These are phyloP conservation scores for Pichia sp. DNA, from an alignment of 1,139 yeast species.

Conservation along the genomic window DNA sequence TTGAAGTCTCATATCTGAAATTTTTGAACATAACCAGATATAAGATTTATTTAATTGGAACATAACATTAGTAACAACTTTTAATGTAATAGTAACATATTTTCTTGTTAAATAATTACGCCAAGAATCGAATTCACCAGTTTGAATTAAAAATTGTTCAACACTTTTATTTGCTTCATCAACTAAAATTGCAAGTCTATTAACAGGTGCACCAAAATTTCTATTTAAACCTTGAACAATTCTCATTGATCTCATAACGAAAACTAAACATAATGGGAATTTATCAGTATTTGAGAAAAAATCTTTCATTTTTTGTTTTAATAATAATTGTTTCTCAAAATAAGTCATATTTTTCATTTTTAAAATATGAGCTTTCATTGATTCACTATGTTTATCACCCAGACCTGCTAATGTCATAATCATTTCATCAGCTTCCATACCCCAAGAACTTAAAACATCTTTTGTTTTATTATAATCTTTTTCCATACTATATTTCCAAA, in stretches of 20 bases:
- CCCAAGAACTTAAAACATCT: conserved; percentile 55
- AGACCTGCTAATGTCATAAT: conserved; percentile 56
- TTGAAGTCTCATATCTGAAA: conserved; percentile 17
- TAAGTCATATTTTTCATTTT: conserved; percentile 27
- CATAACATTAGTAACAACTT: conserved; percentile 16
- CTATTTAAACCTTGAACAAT: conserved; percentile 68
- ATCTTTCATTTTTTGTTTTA: conserved; percentile 36
- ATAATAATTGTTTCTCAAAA: conserved; percentile 35
- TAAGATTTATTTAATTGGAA: conserved; percentile 20
- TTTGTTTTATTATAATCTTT: conserved; percentile 45
- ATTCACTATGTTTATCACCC: conserved; percentile 34
- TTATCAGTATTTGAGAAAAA: conserved; percentile 58
- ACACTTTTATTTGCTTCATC: conserved; percentile 39
- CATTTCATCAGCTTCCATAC: conserved; percentile 60
- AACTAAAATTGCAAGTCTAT: conserved; percentile 60
- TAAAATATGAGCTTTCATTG: conserved; percentile 21
- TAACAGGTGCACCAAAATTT: conserved; percentile 65
- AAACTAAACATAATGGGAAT: conserved; percentile 62
- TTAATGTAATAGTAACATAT: conserved; percentile 17
- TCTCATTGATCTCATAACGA: conserved; percentile 65
- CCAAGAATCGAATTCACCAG: conserved; percentile 12
- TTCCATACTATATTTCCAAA: conserved; percentile 61
- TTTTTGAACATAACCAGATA: conserved; percentile 24
- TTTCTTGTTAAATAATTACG: conserved; percentile 14
- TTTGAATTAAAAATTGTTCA: conserved; percentile 8